Percentiles rank a stretch among this genome's conserved stretches.
These are phyloP conservation scores for Globisporangium emineosum DNA, from an alignment of 352 stramenopile genomes.

Conservation along the genomic window DNA sequence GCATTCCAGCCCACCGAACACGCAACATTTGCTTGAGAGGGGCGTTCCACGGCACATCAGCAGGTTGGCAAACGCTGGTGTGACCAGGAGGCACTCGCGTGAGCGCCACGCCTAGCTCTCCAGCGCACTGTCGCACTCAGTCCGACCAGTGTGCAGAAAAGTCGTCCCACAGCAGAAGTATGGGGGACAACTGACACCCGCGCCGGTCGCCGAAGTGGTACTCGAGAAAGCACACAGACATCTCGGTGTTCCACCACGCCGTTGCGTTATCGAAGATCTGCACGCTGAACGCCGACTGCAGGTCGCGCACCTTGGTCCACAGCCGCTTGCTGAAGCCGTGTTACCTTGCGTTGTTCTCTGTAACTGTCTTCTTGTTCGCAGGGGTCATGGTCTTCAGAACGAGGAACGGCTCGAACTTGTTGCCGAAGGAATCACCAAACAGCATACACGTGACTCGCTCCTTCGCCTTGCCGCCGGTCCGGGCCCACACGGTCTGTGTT, in stretches of 20 bases:
- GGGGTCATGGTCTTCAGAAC: not conserved
- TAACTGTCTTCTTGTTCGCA: not conserved
- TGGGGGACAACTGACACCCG: not conserved
- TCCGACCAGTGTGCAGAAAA: not conserved
- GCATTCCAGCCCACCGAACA: not conserved
- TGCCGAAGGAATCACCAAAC: not conserved
- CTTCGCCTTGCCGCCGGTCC: not conserved
- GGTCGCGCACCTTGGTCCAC: not conserved
- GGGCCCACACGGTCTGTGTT: not conserved
- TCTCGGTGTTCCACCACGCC: conserved; percentile 3
- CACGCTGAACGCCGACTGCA: not conserved
- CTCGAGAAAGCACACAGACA: not conserved
- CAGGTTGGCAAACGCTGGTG: too few relatives aligned
- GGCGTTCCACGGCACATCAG: too few relatives aligned
- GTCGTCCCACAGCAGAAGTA: not conserved
- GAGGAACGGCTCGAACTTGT: not conserved
- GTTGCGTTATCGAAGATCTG: not conserved
- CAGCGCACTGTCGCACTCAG: not conserved
- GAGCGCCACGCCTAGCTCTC: not conserved
- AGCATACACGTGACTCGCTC: not conserved
- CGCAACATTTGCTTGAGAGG: too few relatives aligned
- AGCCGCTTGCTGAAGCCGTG: conserved; percentile 1
- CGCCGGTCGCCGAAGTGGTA: conserved; percentile 1
- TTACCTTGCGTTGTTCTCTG: not conserved
- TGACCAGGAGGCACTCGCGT: not conserved